Evolutionary conservation across 129 eudicot species (phyloP), one percentile per base, ranked within the genome.

Genomic region (Tagetes patula): DNA sequence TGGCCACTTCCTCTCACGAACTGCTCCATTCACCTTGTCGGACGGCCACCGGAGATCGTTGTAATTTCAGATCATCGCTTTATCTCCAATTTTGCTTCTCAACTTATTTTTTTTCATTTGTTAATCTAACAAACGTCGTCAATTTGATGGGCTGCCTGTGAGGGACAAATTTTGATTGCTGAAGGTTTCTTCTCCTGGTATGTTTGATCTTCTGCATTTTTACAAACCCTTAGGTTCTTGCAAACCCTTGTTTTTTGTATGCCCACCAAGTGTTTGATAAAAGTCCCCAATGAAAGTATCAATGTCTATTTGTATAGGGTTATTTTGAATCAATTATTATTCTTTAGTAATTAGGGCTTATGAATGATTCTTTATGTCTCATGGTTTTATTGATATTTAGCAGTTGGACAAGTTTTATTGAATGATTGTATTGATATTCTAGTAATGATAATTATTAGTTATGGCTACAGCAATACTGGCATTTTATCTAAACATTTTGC

Each of bases 1-100:
- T 67, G 13, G 13, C 50, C 41, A 42, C 54, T 58, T 72, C 55
- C 30, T 55, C 40, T 38, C 66, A 71, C 75, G 66, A 71, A 55
- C 75, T 71, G 49, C 34, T 56, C n/a, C 43, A 9, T 41, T 56
- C 68, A 72, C 67, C 76, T 11, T 8, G 56, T 30, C 76, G 75
- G 67, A 55, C 67, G 58, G 68, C 36, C 31, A 71, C 53, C 53
- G 66, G 32, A 40, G 58, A 58, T 32, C 76, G 76, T 13, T 33
- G 32, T 14, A 53, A 53, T 12, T 20, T 1, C 9, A 8, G 66
- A 71, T 54, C 54, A 37, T 72, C 34, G 31, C 65, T 41, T 56
- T 43, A 43, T 43, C 48, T 43, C 48, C 48, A 8, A 8, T 20
- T 20, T 20, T 20, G 27, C 27, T 20, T 20, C 27, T 20, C 27